Evolutionary conservation across 1,284 basidiomycete species (phyloP), one percentile per base, ranked within the genome.

Genomic region (Mycena citricolor): DNA sequence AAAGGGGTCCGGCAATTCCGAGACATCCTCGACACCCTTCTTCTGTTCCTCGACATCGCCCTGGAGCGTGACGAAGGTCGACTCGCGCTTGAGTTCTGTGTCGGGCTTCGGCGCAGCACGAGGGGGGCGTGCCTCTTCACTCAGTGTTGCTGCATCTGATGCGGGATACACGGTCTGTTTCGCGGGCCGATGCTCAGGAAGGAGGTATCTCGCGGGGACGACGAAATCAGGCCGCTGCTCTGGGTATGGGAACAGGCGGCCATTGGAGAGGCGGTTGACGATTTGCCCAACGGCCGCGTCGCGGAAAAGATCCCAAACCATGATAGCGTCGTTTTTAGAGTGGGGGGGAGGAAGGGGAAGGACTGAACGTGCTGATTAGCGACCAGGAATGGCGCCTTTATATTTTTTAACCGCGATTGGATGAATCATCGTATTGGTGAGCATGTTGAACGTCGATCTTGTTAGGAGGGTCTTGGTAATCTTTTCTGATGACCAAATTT

Each of bases 201-300:
- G 40, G 2, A 51, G 39, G 20, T 42, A 54, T 25, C 31, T 47
- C 19, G 40, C 37, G n/a, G 56, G 57, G 10, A 57, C 48, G 3
- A 51, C 42, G 31, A 47, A 56, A 17, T 39, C 53, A 2, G 45
- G 42, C 19, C 54, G 46, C 39, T 60, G 52, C 40, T 60, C 58
- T 6, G 48, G 48, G 29, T 58, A 56, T 13, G 52, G 52, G 4
- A 60, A 39, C 13, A 55, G 23, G 14, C 45, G 50, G 14, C 57
- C 57, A 5, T 35, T 43, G 5, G 58, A 58, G 20, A 57, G 12
- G 29, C 31, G 52, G 29, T 61, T 58, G 35, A 61, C 44, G n/a
- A 57, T 35, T 32, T 61, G 60, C 36, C 54, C 56, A 24, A 59
- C 32, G 39, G 48, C 54, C n/a, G 56, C 55, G 44, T 59, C 58